Evolutionary conservation across 805 yeast genomes (phyloP), one percentile per base, ranked within the genome.

Genomic region (Metschnikowia gelsemii): DNA sequence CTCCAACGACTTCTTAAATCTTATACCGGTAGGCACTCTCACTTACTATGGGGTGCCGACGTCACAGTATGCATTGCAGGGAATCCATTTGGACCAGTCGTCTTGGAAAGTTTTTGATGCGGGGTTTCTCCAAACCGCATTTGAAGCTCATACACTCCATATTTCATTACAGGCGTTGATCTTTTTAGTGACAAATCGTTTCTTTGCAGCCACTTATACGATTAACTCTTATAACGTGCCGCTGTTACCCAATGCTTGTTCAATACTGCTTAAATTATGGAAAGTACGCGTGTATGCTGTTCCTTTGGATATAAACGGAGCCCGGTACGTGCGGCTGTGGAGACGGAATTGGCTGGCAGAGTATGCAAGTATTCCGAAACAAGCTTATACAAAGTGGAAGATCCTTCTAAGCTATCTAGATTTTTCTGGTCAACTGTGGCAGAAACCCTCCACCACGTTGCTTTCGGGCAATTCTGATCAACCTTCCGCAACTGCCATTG

Each of bases 81-180:
- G 74, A 0, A 24, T 63, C 0, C 43, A 42, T 8, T 67, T 74
- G 0, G 66, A 5, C 16, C 21, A 19, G 13, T 37, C 46, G 8
- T 70, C 67, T 1, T 81, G 86, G 85, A 51, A 35, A 36, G 80
- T 85, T 86, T 59, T 78, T 12, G 80, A 78, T 46, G 62, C 75
- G 8, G 76, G 76, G 13, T 63, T 52, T 45, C 55, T 68, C 4
- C 38, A 51, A 47, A 30, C 38, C 41, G 40, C 5, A 14, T 22
- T 8, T 24, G 30, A 45, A n/a, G 11, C n/a, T 33, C 24, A 38
- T n/a, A n/a, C n/a, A 13, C 25, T 45, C 16, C 43, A 58, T 51
- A 47, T 54, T 35, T 20, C 70, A 0, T 33, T 76, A 4, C 32
- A 45, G 3, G 74, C 73, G 35, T 47, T 80, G 19, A 58, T 64